Evolutionary conservation across 2,329 filamentous ascomycete species (phyloP), one percentile per base, ranked within the genome.

Genomic region (Aschersonia sp.): DNA sequence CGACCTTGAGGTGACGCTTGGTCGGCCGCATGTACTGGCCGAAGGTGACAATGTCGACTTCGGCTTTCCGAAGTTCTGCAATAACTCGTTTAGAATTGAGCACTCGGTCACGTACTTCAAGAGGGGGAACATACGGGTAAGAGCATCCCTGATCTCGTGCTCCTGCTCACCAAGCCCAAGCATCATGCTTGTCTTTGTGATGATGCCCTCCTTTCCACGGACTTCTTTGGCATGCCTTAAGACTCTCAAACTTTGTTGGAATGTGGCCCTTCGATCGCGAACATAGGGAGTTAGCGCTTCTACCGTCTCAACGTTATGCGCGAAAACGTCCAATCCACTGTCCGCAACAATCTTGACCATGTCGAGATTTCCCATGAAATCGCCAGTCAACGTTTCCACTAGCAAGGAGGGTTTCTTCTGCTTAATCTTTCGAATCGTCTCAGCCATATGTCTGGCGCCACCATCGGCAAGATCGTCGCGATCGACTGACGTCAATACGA

Each of bases 21-120:
- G 92, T 98, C 2, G 92, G 92, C 9, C 90, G 86, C 92, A 98
- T 98, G 71, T 98, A 98, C 71, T 98, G 92, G n/a, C 92, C 92
- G 56, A 98, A 98, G 0, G 92, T 98, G 49, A 98, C 88, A 10
- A 98, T 87, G 56, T 98, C 92, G 43, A 95, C 89, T 50, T 85
- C 72, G 49, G 80, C 76, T 54, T 81, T 81, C 49, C 92, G 78
- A 10, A 98, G 75, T 62, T 94, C 86, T 79, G 54, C 12, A 32
- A 43, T 6, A 31, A 12, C 3, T 32, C 9, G 6, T 11, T 10
- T 22, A 22, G 22, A 22, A 22, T 22, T 22, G 22, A 22, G 22
- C 22, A 22, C 22, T 22, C 4, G 22, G 22, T 22, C 22, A 22
- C 22, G 5, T 30, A 29, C 11, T 39, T 39, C 35, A 11, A 9